Percentiles rank a stretch among this genome's conserved stretches.
Evolutionary conservation across 306 rosid genomes (phyloP).

Genomic region (Gynostemma pentaphyllum): DNA sequence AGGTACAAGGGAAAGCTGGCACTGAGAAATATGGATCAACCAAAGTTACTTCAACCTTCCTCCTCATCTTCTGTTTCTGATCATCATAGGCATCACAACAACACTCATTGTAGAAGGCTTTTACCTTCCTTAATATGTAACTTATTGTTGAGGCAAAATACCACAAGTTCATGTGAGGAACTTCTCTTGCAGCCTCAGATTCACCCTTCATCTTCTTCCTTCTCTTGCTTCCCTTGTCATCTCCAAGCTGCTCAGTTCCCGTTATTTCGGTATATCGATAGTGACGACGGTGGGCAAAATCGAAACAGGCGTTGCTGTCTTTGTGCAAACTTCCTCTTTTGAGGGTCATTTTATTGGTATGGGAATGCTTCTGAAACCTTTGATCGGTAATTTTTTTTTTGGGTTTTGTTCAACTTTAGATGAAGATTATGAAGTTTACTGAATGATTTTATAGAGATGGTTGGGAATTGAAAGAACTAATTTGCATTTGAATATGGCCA

Average conservation of each 20-base stretch:
- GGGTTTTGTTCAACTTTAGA: background rate
- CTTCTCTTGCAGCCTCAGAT: background rate
- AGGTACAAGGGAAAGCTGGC: constrained; percentile 25
- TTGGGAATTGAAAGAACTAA: background rate
- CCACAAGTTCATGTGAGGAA: constrained; percentile 24
- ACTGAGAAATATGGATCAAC: constrained; percentile 46
- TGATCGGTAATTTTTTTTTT: background rate
- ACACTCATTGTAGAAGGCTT: constrained; percentile 38
- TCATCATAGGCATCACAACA: constrained; percentile 29
- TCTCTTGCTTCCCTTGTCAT: constrained; percentile 1
- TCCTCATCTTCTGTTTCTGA: constrained; percentile 7
- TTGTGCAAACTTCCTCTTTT: background rate
- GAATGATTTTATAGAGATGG: background rate
- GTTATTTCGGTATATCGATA: background rate
- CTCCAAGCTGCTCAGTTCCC: background rate
- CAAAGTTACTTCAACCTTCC: constrained; percentile 22
- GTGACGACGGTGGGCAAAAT: background rate
- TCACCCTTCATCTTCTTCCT: background rate
- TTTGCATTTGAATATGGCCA: background rate
- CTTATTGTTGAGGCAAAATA: constrained; percentile 38
- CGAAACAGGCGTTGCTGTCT: background rate
- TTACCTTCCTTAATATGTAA: constrained; percentile 33
- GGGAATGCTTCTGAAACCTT: background rate
- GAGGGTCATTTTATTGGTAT: background rate
- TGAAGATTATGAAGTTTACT: background rate